Evolutionary conservation across 208 protist species (phyloP).

Genomic region (Acanthamoeba lenticulata): DNA sequence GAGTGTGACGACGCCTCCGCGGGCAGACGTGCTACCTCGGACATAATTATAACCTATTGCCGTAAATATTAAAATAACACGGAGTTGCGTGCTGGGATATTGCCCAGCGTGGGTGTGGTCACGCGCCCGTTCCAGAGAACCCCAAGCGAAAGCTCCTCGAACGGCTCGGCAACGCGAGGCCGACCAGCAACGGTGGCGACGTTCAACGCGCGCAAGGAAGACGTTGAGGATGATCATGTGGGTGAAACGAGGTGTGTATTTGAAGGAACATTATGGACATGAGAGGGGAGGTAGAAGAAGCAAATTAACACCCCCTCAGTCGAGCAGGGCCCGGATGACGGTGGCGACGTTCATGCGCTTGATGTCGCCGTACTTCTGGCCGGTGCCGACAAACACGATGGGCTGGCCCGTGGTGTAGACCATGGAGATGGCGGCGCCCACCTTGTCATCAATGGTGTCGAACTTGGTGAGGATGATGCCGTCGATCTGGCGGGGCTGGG

Average conservation of each 20-base stretch:
- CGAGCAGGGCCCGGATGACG: conserved; percentile 48
- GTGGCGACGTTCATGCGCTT: conserved; percentile 65
- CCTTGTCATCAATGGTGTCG: conserved; percentile 99
- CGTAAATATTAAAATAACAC: not conserved
- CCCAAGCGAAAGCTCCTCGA: too few species aligned
- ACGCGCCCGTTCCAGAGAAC: too few species aligned
- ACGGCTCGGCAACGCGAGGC: too few species aligned
- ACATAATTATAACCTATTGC: too few species aligned
- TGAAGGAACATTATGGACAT: not conserved
- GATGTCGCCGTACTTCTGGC: conserved; percentile 83
- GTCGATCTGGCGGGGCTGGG: conserved; percentile 94
- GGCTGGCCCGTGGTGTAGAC: conserved; percentile 98
- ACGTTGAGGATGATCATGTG: too few species aligned
- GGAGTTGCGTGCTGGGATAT: not conserved
- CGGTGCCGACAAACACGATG: conserved; percentile 99
- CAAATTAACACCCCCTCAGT: not conserved
- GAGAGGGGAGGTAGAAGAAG: not conserved
- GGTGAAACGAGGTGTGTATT: too few species aligned
- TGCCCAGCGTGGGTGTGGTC: not conserved
- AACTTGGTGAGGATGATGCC: conserved; percentile 99
- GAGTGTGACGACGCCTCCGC: too few species aligned
- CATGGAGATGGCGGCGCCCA: conserved; percentile 99
- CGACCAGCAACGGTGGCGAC: too few species aligned
- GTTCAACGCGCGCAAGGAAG: too few species aligned
- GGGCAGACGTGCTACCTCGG: not conserved